Percentiles rank a stretch among this genome's conserved stretches.
These are phyloP conservation scores for Agaricus subrufescens DNA, from an alignment of 768 basidiomycete species.

Conservation along the genomic window DNA sequence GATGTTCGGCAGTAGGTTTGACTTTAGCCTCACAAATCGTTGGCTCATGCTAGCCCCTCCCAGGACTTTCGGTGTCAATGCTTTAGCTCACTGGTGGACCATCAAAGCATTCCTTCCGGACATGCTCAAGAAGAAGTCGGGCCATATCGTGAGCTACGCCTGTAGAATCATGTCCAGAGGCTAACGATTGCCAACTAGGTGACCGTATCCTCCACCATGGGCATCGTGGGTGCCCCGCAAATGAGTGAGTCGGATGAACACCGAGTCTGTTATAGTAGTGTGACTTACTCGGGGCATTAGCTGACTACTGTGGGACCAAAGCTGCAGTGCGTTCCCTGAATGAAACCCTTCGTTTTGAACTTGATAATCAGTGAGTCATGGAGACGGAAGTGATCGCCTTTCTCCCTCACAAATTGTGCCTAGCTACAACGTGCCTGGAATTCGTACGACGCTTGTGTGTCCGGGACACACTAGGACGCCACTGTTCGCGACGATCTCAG, in stretches of 20 bases:
- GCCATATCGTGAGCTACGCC: conserved; percentile 69
- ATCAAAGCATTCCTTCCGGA: conserved; percentile 90
- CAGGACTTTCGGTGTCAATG: conserved; percentile 90
- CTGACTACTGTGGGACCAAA: conserved; percentile 91
- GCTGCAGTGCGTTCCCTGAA: conserved; percentile 80
- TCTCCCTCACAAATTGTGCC: conserved; percentile 10
- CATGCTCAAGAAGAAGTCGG: conserved; percentile 71
- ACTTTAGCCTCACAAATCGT: neutral
- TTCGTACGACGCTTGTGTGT: conserved; percentile 86
- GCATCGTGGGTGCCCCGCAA: conserved; percentile 66
- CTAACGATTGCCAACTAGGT: conserved; percentile 39
- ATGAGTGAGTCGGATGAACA: conserved; percentile 52
- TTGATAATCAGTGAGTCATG: conserved; percentile 60
- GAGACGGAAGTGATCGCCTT: neutral
- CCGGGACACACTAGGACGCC: conserved; percentile 78
- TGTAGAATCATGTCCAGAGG: conserved; percentile 1
- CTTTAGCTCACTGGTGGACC: conserved; percentile 86
- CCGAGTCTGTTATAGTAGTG: neutral
- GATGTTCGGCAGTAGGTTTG: conserved; percentile 71
- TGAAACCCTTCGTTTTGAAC: conserved; percentile 83
- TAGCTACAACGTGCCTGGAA: conserved; percentile 66
- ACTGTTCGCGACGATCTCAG: conserved; percentile 60
- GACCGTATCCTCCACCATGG: conserved; percentile 72
- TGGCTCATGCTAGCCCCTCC: neutral
- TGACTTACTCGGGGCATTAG: conserved; percentile 27